These are phyloP conservation scores for Phytophthora crassamura DNA, from an alignment of 352 stramenopile species.

Conservation along the genomic window DNA sequence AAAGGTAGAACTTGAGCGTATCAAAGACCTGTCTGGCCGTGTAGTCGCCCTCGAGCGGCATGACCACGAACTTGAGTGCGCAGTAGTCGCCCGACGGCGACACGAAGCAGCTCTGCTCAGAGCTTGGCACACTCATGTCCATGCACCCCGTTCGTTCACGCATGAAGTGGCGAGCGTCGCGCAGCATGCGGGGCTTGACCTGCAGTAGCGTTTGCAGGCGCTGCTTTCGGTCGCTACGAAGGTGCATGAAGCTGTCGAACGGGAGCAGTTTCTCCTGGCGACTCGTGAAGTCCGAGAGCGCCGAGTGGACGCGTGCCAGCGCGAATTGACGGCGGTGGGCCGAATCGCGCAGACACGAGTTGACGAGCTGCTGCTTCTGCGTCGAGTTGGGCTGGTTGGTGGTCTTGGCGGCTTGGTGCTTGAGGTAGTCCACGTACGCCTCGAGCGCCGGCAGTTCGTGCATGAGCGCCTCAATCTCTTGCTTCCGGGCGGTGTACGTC, in stretches of 20 bases:
- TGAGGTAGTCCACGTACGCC: constrained; percentile 43
- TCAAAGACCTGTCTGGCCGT: constrained; percentile 39
- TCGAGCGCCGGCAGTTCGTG: constrained; percentile 38
- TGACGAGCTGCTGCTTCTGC: constrained; percentile 42
- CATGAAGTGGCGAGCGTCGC: constrained; percentile 39
- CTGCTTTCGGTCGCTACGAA: constrained; percentile 14
- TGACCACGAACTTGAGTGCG: constrained; percentile 35
- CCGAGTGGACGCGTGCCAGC: constrained; percentile 29
- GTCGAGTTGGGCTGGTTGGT: constrained; percentile 36
- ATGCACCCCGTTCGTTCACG: constrained; percentile 30
- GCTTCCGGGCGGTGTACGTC: constrained; percentile 40
- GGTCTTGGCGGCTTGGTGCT: constrained; percentile 36
- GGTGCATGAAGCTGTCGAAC: constrained; percentile 35
- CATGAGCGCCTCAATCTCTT: constrained; percentile 37
- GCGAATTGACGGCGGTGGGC: constrained; percentile 28
- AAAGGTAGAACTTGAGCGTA: constrained; percentile 35
- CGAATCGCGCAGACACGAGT: constrained; percentile 35
- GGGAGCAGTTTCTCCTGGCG: constrained; percentile 40
- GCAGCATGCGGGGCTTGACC: constrained; percentile 25
- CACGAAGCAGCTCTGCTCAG: constrained; percentile 36
- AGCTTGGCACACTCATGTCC: constrained; percentile 27
- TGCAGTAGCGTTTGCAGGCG: constrained; percentile 18
- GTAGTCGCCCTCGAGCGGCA: constrained; percentile 27
- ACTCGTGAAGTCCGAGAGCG: constrained; percentile 34
- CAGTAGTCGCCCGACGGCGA: constrained; percentile 35